Evolutionary conservation across 768 basidiomycete genomes (phyloP).

Genomic region (Suillus hirtellus): DNA sequence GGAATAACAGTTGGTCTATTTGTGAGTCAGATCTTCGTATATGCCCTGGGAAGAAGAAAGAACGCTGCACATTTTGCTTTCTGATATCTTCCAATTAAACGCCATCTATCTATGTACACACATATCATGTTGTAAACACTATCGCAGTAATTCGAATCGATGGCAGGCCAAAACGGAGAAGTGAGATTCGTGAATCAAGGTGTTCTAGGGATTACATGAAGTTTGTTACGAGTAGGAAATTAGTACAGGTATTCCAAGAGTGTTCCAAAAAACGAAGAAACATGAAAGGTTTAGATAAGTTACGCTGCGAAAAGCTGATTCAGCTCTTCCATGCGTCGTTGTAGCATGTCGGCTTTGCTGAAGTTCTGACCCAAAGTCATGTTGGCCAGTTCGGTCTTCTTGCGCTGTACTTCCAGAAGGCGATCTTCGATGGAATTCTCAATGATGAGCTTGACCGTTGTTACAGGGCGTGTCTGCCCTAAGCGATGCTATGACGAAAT

Average conservation of each 20-base stretch:
- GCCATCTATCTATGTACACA: slow-evolving; percentile 2
- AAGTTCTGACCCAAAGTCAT: slow-evolving; percentile 88
- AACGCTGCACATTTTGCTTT: slow-evolving; percentile 77
- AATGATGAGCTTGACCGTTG: slow-evolving; percentile 91
- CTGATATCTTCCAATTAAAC: slow-evolving; percentile 32
- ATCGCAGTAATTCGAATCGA: slow-evolving; percentile 8
- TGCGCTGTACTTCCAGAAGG: slow-evolving; percentile 89
- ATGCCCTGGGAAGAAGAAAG: slow-evolving; percentile 72
- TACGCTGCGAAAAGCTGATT: slow-evolving; percentile 65
- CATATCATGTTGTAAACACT: not conserved
- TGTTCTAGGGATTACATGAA: slow-evolving; percentile 34
- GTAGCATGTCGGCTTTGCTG: slow-evolving; percentile 85
- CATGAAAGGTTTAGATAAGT: slow-evolving; percentile 25
- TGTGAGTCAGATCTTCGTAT: slow-evolving; percentile 74
- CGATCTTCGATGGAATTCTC: slow-evolving; percentile 92
- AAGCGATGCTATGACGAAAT: slow-evolving; percentile 74
- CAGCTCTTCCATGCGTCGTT: slow-evolving; percentile 87
- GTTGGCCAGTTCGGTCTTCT: slow-evolving; percentile 93
- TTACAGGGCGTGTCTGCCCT: slow-evolving; percentile 90
- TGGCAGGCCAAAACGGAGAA: not conserved
- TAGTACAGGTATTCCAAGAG: slow-evolving; percentile 23
- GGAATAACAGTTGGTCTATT: slow-evolving; percentile 87
- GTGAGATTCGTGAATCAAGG: slow-evolving; percentile 2
- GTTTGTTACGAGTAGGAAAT: slow-evolving; percentile 31
- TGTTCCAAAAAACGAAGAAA: slow-evolving; percentile 17